Base-by-base conservation (phyloP, 768 basidiomycete species). In the Boletus rubescentipes region DNA sequence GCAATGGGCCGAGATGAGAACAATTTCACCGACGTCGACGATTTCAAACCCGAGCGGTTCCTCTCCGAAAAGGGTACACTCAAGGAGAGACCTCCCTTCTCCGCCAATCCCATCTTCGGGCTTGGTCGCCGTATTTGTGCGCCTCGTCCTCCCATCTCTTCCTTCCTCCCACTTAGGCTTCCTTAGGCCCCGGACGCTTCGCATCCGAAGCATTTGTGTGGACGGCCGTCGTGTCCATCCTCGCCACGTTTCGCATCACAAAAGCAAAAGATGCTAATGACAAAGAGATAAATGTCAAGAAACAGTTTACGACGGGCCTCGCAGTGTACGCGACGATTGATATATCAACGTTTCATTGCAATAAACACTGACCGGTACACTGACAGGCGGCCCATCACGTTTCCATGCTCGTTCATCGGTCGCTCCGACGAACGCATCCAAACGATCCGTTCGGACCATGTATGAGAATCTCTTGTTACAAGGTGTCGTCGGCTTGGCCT, bases 21-120 rank as follows among this genome's bases (percentile, higher is more conserved):
- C 6, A 35, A 9, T 10, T 61, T 55, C 10, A 21, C 32, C 2
- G 66, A 68, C 9, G 53, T 49, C 1, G 65, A 66, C 0, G 68
- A 53, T 4, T 68, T 70, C 37, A 53, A 45, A n/a, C 67, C 68
- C 1, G 68, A 70, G 30, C 48, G 68, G 36, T 67, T 66, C 40
- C 29, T 69, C 26, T 35, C 51, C 20, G 48, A 46, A 16, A 37
- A 48, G 0, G 65, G 63, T 5, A 59, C 49, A n/a, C 58, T 54
- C 54, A 39, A 39, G 20, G 49, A 49, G 4, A 55, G 54, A 0
- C 45, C 51, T 1, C 23, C 59, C 8, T 39, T 59, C 16, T 50
- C 59, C 18, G 49, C 59, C 11, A 55, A 68, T n/a, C 59, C 64
- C 2, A 58, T 63, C 37, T 68, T 67, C 50, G 64, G 66, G 3